Evolutionary conservation across 345 rosid genomes (phyloP), one percentile per base, ranked within the genome.

Genomic region (Moricandia arvensis): DNA sequence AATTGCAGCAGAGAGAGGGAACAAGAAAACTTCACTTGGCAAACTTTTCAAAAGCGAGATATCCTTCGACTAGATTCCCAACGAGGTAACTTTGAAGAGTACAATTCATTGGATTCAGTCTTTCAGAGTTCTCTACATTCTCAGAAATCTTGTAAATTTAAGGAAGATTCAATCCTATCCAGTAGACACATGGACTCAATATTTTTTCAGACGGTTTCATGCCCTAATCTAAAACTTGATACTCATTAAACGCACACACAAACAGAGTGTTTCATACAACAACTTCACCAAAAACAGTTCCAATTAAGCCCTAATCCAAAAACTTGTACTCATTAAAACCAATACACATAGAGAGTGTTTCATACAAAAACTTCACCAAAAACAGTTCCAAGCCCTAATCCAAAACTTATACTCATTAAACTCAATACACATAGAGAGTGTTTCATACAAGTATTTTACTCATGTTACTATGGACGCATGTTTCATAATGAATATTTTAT

Each of bases 61-160:
- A 92, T 27, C 92, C 79, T 55, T 95, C 97, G 9, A 83, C 88
- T 77, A 92, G 84, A 79, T 85, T 88, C 15, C 87, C 88, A 55
- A 82, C 59, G 17, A 89, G 78, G 68, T 92, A 86, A 78, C 81
- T 88, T 78, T 92, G 99, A 16, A 92, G 79, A 74, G 90, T 10
- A 12, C 45, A 51, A 12, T 5, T 34, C 15, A 45, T 3, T 45
- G 18, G 29, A 43, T 43, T 70, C 21, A 69, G 55, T 31, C 29
- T 35, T 59, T 29, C 7, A 6, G 12, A 43, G 47, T 41, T 71
- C 43, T 41, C 8, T 29, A 34, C 37, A 34, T 34, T 8, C 38
- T 38, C 45, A 38, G n/a, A 38, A 38, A 38, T 10, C 45, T 3
- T 38, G 45, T n/a, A 38, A 38, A 11, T 3, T 3, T 21, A 38